Evolutionary conservation across 2,329 filamentous ascomycete genomes (phyloP).

Genomic region (Cladosporium austrohemisphaericum): DNA sequence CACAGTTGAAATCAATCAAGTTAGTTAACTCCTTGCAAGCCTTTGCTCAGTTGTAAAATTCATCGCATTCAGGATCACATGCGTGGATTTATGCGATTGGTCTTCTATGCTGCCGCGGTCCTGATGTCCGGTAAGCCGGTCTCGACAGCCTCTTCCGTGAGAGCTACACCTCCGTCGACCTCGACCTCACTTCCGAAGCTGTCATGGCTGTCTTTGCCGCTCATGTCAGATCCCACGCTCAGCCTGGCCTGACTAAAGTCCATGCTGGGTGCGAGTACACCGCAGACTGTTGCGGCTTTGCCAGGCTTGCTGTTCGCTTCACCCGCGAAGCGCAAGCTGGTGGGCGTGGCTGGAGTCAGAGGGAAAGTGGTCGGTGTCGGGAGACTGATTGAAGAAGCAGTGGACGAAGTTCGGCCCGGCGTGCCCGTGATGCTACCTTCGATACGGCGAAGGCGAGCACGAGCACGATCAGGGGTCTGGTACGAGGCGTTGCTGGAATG

Average conservation of each 20-base stretch:
- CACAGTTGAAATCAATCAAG: too few species aligned
- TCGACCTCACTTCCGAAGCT: constrained; percentile 39
- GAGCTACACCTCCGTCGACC: constrained; percentile 51
- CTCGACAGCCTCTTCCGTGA: constrained; percentile 56
- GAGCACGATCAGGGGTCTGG: constrained; percentile 7
- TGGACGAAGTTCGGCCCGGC: constrained; percentile 27
- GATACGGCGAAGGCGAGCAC: constrained; percentile 18
- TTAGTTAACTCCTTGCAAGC: neutral
- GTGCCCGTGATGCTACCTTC: constrained; percentile 20
- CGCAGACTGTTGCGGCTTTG: constrained; percentile 21
- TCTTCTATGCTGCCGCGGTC: neutral
- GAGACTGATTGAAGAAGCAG: constrained; percentile 31
- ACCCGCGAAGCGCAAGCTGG: constrained; percentile 19
- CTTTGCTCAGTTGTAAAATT: neutral
- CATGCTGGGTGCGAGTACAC: constrained; percentile 16
- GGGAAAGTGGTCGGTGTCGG: constrained; percentile 23
- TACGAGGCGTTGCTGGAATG: neutral
- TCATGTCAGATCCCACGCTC: constrained; percentile 3
- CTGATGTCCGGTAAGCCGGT: constrained; percentile 38
- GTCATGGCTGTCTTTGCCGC: constrained; percentile 19
- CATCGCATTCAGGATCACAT: neutral
- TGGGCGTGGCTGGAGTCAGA: constrained; percentile 19
- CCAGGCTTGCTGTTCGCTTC: constrained; percentile 16
- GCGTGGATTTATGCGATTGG: too few species aligned
- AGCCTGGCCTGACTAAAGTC: constrained; percentile 9